Base-by-base conservation (phyloP, 2,329 filamentous ascomycete genomes). In the Penicillium rolfsii region DNA sequence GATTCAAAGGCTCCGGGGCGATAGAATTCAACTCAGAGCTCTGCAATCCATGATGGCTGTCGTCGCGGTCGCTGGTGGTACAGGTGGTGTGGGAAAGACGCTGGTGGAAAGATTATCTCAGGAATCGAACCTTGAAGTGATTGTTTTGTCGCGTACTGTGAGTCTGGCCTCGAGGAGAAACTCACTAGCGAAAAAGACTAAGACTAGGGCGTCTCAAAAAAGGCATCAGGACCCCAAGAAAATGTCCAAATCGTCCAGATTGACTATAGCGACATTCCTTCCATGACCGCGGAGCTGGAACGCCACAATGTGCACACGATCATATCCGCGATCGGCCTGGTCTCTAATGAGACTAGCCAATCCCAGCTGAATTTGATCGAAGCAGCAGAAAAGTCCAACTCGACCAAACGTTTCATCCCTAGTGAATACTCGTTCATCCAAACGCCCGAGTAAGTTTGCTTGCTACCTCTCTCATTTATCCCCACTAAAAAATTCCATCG, bases 1-100 rank as follows among this genome's bases (percentile, higher is more conserved):
- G 14, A 22, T 26, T 41, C n/a, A 26, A 26, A 45, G 26, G 5
- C 14, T 19, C 8, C n/a, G 12, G n/a, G 50, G 19, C 28, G 33
- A 26, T 16, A 40, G n/a, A 9, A 24, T 30, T 14, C 14, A 30
- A n/a, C 52, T 22, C 33, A 12, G n/a, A 12, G 19, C 26, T 35
- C 45, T 33, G 26, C 43, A 12, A 48, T 30, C 26, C 28, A 60
- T 4, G 9, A 81, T 81, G 79, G 66, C 72, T 14, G 68, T 77
- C 22, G 71, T 84, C 41, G 82, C 79, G 53, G 76, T 84, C 16
- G 79, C 79, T 5, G 82, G 82, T 52, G 82, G 81, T 14, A 79
- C 77, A 0, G 81, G 81, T 26, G 72, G 71, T n/a, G 70, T 83
- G 1, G 82, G 82, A 12, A 76, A 74, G 19, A 77, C 80, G 1